Conservation (phyloP, 306 rosid species). For the Rubus idaeus region DNA sequence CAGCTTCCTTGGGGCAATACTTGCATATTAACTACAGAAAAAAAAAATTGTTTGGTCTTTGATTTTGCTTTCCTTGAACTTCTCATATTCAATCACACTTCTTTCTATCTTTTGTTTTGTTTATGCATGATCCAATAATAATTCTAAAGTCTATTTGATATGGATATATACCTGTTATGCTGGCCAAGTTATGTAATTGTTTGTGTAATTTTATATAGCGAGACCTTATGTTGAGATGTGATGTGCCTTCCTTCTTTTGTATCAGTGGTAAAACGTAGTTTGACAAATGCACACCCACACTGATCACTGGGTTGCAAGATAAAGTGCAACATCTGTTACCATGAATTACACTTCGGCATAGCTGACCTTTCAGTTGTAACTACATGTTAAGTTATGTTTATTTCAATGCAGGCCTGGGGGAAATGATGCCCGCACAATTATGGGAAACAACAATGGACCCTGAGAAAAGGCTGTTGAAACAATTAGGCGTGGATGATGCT, state of each 20-base stretch:
- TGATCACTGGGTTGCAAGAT: not conserved
- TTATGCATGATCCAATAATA: too few species aligned
- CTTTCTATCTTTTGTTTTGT: too few species aligned
- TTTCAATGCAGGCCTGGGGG: conserved; percentile 75
- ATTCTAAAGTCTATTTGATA: not conserved
- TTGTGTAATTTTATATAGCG: not conserved
- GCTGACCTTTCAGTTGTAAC: not conserved
- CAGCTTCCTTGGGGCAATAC: not conserved
- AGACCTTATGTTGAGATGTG: not conserved
- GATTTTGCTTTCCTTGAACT: not conserved
- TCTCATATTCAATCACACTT: not conserved
- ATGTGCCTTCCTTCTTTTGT: not conserved
- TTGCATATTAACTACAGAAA: not conserved
- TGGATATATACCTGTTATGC: not conserved
- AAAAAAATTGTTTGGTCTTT: not conserved
- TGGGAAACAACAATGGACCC: conserved; percentile 99
- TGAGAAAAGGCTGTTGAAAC: conserved; percentile 76
- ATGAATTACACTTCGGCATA: not conserved
- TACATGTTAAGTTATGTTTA: not conserved
- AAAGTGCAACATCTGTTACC: not conserved
- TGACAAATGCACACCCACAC: not conserved
- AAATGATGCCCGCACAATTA: conserved; percentile 91
- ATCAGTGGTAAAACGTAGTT: not conserved
- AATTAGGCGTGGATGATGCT: conserved; percentile 73
- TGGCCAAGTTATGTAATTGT: not conserved